Percentiles rank a stretch among this genome's conserved stretches.
These are phyloP conservation scores for Geoglossum cookeanum DNA, from an alignment of 2,329 filamentous ascomycete species.

Conservation along the genomic window DNA sequence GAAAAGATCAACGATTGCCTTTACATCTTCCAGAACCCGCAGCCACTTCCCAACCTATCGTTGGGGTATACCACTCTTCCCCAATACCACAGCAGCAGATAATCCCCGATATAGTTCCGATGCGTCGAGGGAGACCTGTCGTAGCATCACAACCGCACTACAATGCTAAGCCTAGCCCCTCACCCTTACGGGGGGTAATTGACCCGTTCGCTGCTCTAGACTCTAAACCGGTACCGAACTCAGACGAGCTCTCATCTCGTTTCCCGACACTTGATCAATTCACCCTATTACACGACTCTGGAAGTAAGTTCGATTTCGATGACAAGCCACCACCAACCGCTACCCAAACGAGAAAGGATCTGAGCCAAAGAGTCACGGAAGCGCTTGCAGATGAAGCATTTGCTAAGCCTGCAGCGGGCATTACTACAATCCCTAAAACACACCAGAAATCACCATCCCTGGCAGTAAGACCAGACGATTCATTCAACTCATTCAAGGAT, in stretches of 20 bases:
- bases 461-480: neutral
- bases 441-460: neutral
- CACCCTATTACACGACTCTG: conserved; percentile 68
- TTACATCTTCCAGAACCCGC: conserved; percentile 20
- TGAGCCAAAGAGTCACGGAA: conserved; percentile 51
- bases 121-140: conserved; percentile 68
- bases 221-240: conserved; percentile 23
- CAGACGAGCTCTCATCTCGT: conserved; percentile 64
- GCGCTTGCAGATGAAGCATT: conserved; percentile 76
- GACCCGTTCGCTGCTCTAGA: conserved; percentile 91
- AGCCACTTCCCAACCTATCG: neutral
- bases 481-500: neutral
- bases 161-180: conserved; percentile 40
- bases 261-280: conserved; percentile 93
- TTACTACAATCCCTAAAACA: neutral
- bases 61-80: conserved; percentile 39
- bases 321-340: conserved; percentile 25
- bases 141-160: conserved; percentile 27
- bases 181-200: conserved; percentile 48
- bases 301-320: conserved; percentile 70
- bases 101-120: conserved; percentile 80
- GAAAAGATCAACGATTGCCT: conserved; percentile 38
- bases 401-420: conserved; percentile 17
- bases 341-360: conserved; percentile 28
- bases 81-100: conserved; percentile 48